Conservation (phyloP, 1,284 basidiomycete genomes). For the Leccinum fuscescens region DNA sequence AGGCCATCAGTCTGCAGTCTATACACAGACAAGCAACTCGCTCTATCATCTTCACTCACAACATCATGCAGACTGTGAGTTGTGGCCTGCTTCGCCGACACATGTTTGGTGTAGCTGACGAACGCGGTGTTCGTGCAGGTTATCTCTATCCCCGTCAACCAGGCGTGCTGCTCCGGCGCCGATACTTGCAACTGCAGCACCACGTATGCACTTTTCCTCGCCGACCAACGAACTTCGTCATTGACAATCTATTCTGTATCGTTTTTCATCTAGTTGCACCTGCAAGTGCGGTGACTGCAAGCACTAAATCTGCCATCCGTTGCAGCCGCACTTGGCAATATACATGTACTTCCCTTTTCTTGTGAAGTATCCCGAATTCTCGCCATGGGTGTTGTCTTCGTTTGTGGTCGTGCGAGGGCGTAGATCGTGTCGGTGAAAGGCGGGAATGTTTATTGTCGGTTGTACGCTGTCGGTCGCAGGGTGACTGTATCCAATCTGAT, state of each 20-base stretch:
- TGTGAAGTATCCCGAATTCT: not conserved
- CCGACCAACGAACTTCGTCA: too few relatives aligned
- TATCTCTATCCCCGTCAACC: conserved; percentile 23
- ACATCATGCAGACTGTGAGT: conserved; percentile 25
- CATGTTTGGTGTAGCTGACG: not conserved
- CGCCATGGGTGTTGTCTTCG: not conserved
- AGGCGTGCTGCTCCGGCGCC: conserved; percentile 21
- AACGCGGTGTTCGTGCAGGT: conserved; percentile 7
- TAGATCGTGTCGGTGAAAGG: not conserved
- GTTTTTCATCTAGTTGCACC: conserved; percentile 11
- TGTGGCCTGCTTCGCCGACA: not conserved
- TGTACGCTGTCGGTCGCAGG: not conserved
- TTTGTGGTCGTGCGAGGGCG: not conserved
- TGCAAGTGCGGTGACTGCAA: conserved; percentile 25
- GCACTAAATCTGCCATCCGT: conserved; percentile 8
- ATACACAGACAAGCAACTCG: not conserved
- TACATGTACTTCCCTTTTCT: not conserved
- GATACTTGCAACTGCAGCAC: conserved; percentile 15
- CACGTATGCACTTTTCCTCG: conserved; percentile 5
- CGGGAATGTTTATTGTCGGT: not conserved
- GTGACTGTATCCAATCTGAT: not conserved
- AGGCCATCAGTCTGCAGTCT: not conserved
- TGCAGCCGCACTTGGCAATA: not conserved
- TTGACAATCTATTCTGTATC: not conserved
- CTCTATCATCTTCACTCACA: not conserved